Base-by-base conservation (phyloP, 2,329 filamentous ascomycete genomes). In the Arthrobotrys conoides region DNA sequence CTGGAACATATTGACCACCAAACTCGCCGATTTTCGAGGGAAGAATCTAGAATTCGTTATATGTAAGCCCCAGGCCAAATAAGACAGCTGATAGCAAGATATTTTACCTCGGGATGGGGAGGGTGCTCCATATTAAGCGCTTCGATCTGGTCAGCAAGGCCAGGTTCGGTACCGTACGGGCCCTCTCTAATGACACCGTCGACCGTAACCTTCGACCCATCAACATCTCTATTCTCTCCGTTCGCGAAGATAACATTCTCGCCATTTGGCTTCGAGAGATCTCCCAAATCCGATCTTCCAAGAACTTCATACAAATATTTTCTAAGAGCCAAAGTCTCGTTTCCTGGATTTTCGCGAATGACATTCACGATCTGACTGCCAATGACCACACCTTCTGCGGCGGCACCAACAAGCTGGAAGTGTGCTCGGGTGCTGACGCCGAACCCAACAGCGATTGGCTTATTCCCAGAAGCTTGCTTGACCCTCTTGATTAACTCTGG, bases 361-460 rank as follows among this genome's bases (percentile, higher is more conserved):
- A 91, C 92, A 41, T 89, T 95, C 84, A 99, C 91, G 80, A 99
- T 96, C 86, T 97, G 94, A 83, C 93, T 97, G 76, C 96, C 96
- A 83, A 99, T 97, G 10, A 98, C 96, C 4, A 98, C 95, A 84
- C 95, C 96, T 83, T 98, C 95, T 41, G 95, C 91, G 49, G 97
- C 90, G 80, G 91, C 87, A 46, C 93, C 91, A 6, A 99, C 92
- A 80, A 92, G 93, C 79, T 93, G 84, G 85, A 97, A 99, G 85
- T 99, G 96, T 81, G 98, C 95, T 80, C 92, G 89, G 57, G 95
- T 99, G 86, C 94, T 97, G 78, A 99, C 93, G 83, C 96, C 96
- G 82, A 99, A 99, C 8, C 96, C 96, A 38, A 99, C 92, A 0
- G 94, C 96, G 12, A 94, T 92, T 18, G 96, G 94, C 81, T 93